Evolutionary conservation across 331 rosid genomes (phyloP).

Genomic region (Cydonia oblonga): DNA sequence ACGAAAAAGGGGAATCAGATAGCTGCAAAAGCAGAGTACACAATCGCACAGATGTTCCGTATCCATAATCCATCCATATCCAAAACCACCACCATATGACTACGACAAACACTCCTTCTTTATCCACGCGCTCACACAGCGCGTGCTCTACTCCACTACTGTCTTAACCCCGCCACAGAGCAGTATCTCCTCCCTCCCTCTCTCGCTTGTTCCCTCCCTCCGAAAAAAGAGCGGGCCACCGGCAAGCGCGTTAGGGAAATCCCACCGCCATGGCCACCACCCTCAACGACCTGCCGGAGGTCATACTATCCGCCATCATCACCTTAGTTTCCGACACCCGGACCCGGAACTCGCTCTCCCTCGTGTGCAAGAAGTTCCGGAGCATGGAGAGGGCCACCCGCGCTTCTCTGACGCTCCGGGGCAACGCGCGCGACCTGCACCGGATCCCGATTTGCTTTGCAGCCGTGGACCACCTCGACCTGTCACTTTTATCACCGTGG

Average conservation of each 20-base stretch:
- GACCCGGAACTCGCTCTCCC: conserved; percentile 54
- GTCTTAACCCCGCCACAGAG: too few species aligned
- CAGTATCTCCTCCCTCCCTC: too few species aligned
- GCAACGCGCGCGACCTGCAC: conserved; percentile 79
- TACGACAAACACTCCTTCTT: too few species aligned
- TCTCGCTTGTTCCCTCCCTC: background rate
- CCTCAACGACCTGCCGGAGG: conserved; percentile 62
- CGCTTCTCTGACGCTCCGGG: conserved; percentile 60
- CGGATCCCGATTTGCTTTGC: conserved; percentile 51
- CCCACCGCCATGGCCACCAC: background rate
- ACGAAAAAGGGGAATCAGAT: too few species aligned
- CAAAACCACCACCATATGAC: too few species aligned
- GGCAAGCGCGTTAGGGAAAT: too few species aligned
- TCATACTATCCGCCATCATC: conserved; percentile 38
- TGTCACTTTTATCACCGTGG: conserved; percentile 91
- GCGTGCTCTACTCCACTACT: too few species aligned
- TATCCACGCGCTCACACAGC: too few species aligned
- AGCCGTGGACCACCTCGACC: conserved; percentile 51
- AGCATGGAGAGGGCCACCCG: conserved; percentile 60
- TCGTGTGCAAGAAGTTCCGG: conserved; percentile 45
- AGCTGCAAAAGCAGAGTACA: too few species aligned
- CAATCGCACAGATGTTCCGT: too few species aligned
- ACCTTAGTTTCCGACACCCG: conserved; percentile 49
- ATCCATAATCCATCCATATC: too few species aligned
- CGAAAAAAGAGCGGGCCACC: too few species aligned